Conservation (phyloP, 345 rosid species). For the Populus davidiana region DNA sequence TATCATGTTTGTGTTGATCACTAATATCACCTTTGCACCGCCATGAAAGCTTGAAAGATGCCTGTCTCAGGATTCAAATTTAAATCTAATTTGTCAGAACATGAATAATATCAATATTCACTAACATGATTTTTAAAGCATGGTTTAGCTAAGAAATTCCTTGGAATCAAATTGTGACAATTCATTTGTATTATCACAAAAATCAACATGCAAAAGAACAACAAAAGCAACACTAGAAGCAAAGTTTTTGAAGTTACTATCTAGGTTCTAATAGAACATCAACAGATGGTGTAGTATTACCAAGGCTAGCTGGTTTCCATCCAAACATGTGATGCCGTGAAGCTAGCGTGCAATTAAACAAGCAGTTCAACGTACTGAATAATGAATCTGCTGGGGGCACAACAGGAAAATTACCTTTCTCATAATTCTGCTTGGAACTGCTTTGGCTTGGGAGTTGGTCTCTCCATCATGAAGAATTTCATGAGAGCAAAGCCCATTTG, state of each 20-base stretch:
- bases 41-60: constrained; percentile 98
- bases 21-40: constrained; percentile 74
- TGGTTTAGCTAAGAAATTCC: background rate
- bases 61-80: constrained; percentile 50
- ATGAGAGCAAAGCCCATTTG: constrained; percentile 81
- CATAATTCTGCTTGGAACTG: constrained; percentile 46
- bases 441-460: constrained; percentile 31
- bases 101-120: constrained; percentile 1
- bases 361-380: background rate
- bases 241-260: background rate
- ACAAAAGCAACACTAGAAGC: background rate
- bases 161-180: background rate
- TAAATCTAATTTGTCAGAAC: constrained; percentile 4
- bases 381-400: background rate
- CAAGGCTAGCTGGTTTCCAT: constrained; percentile 5
- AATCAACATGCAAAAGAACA: background rate
- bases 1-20: constrained; percentile 90
- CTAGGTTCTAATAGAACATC: background rate
- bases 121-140: background rate
- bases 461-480: constrained; percentile 72
- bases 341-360: constrained; percentile 1
- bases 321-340: constrained; percentile 7
- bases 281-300: constrained; percentile 11
- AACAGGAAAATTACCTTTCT: constrained; percentile 55
- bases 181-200: background rate